Evolutionary conservation across 2,329 filamentous ascomycete species (phyloP), one percentile per base, ranked within the genome.

Genomic region (Cytospora schulzeri): DNA sequence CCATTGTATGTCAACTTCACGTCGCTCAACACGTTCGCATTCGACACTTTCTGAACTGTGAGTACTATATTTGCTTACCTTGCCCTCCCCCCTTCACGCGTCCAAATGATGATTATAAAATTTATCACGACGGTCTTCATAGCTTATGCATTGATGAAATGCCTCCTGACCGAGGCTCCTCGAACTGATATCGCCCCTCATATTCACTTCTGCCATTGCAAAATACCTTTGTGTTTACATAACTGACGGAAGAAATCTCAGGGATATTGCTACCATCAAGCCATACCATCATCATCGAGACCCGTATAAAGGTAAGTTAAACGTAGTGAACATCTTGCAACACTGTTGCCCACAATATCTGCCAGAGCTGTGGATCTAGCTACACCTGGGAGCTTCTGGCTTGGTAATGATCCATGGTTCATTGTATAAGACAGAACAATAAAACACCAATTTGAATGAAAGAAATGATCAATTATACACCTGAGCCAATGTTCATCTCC

Each of bases 91-190:
- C 31, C 11, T 19, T 35, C 50, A 29, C 45, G 65, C 60, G 55
- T 72, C 83, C 76, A 78, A 68, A 88, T 89, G 88, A 91, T 91
- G 88, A 90, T 86, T 83, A 81, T 62, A 77, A 71, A 77, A 79
- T 83, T 85, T 85, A 88, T 91, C 90, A 92, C 90, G 90, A 92
- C 90, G 90, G 90, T 92, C 90, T 90, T 89, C 90, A 89, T 91
- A 92, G 87, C 78, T 85, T 81, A 85, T 80, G 85, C 84, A 80
- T 90, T 92, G 90, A 91, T 91, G 90, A 92, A 81, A 88, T 80
- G 79, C 88, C 88, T 88, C 87, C 81, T 91, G 89, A 91, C 89
- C 88, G 63, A 81, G 88, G 89, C 88, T 74, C 69, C 66, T 71
- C 72, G 70, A 69, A 74, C 77, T 79, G 76, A 78, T 65, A 71